Evolutionary conservation across 192 early-diverging fungal species (phyloP), one percentile per base, ranked within the genome.

Genomic region (Coemansia sp.): DNA sequence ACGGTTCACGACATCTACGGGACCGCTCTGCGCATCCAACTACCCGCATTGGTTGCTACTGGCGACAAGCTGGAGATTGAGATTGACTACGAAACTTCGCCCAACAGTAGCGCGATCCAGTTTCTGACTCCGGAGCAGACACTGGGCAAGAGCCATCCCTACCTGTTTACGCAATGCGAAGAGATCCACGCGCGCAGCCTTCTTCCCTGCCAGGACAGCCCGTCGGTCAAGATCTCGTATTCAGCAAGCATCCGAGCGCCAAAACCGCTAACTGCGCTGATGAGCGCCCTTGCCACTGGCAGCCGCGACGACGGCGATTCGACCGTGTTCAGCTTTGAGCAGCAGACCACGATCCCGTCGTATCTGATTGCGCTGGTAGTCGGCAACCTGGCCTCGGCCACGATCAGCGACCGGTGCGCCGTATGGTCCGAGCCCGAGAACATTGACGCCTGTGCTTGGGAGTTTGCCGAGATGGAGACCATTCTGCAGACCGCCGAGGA

Each of bases 141-240:
- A 6, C 83, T 90, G 25, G 97, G 97, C 35, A 91, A 92, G 72
- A 79, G 84, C 53, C 80, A 92, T 54, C 97, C 97, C 17, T 99
- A 98, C 65, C 72, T 98, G 36, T 98, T 98, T 68, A 91, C 92
- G 32, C 96, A 98, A 71, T 95, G 97, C 78, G 89, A 99, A 73
- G 84, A 83, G 20, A 97, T 99, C 58, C 93, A 97, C 53, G 97
- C 94, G 8, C 87, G 97, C 40, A 87, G 87, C 38, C 62, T 99
- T 50, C 59, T 90, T 10, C 97, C 97, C 20, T 92, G 91, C 65
- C 90, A 92, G 80, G 93, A 93, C 62, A 81, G 87, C 28, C 91
- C 91, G 25, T 78, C 81, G 5, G 80, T 92, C 64, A 98, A 98
- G 84, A 65, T 92, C 27, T 90, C 89, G 40, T 90, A 97, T 67